phyloP scores from a whole-genome alignment of 164 flowering plant species.

The Euptelea pleiosperma region DNA sequence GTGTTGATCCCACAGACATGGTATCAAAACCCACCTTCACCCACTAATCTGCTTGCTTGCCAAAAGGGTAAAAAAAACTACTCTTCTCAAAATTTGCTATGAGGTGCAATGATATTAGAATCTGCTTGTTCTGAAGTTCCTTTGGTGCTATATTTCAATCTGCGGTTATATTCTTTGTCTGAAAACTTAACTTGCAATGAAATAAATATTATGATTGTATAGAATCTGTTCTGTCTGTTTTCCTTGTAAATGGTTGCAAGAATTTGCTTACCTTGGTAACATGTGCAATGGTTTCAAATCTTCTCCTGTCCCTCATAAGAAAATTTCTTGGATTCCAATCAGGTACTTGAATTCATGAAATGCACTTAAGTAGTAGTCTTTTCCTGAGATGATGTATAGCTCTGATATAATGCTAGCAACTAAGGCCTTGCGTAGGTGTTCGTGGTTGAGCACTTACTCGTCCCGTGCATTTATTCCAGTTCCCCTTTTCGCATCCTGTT shows the following conservation, averaged over 20 bases:
- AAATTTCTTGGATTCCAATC: no score
- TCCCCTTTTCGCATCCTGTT: slow-evolving; percentile 18
- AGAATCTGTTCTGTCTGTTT: not conserved
- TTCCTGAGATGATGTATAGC: slow-evolving; percentile 7
- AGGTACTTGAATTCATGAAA: slow-evolving; percentile 10
- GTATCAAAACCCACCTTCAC: no score
- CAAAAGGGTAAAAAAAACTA: no score
- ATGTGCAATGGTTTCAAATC: slow-evolving; percentile 16
- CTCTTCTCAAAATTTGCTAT: no score
- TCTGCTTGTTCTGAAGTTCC: no score
- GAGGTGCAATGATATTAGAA: no score
- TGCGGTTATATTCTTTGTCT: no score
- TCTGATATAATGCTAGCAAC: no score
- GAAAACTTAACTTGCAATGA: slow-evolving; percentile 1
- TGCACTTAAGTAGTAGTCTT: not conserved
- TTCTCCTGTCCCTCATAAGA: no score
- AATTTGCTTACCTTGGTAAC: not conserved
- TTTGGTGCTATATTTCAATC: no score
- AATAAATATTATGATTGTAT: not conserved
- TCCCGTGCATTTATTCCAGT: slow-evolving; percentile 26
- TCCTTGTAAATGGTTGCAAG: not conserved
- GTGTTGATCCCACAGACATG: no score
- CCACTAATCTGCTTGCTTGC: no score
- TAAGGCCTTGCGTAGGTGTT: slow-evolving; percentile 15
- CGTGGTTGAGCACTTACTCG: slow-evolving; percentile 20